These are phyloP conservation scores for Lachnellula subtilissima DNA, from an alignment of 2,329 filamentous ascomycete species.

Conservation along the genomic window DNA sequence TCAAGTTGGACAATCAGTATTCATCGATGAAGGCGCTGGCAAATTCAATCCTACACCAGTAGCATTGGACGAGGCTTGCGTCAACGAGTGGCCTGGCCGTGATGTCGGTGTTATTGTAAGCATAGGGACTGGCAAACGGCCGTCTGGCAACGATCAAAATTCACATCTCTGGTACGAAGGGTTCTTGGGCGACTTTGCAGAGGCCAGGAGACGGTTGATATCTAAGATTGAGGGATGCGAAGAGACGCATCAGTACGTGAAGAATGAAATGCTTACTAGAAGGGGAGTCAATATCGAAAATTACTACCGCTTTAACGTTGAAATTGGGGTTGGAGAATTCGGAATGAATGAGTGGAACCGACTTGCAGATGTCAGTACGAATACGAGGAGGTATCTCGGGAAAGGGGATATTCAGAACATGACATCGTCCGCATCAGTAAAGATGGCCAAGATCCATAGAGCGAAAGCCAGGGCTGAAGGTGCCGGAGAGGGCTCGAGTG, in stretches of 20 bases:
- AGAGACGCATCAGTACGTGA: conserved; percentile 81
- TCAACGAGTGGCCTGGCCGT: conserved; percentile 92
- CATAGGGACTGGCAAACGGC: conserved; percentile 86
- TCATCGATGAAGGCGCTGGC: conserved; percentile 87
- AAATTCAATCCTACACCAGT: conserved; percentile 87
- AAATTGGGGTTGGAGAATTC: conserved; percentile 93
- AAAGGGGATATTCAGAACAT: conserved; percentile 70
- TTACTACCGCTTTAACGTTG: conserved; percentile 95
- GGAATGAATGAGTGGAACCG: conserved; percentile 98
- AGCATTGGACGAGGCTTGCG: conserved; percentile 80
- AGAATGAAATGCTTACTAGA: conserved; percentile 69
- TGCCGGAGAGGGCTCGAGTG: neutral
- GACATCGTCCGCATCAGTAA: conserved; percentile 70
- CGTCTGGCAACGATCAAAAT: conserved; percentile 62
- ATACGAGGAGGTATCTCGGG: conserved; percentile 77
- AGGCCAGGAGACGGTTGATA: conserved; percentile 79
- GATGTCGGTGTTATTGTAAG: conserved; percentile 91
- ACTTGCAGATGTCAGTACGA: conserved; percentile 90
- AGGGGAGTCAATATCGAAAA: conserved; percentile 80
- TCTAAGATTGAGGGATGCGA: conserved; percentile 95
- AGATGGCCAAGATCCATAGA: conserved; percentile 77
- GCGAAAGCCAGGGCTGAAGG: conserved; percentile 47
- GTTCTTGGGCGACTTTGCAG: conserved; percentile 87
- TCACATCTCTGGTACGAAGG: conserved; percentile 87
- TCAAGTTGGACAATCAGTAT: conserved; percentile 85